Base-by-base conservation (phyloP, 371 early-diverging fungal species). In the Cokeromyces recurvatus region DNA sequence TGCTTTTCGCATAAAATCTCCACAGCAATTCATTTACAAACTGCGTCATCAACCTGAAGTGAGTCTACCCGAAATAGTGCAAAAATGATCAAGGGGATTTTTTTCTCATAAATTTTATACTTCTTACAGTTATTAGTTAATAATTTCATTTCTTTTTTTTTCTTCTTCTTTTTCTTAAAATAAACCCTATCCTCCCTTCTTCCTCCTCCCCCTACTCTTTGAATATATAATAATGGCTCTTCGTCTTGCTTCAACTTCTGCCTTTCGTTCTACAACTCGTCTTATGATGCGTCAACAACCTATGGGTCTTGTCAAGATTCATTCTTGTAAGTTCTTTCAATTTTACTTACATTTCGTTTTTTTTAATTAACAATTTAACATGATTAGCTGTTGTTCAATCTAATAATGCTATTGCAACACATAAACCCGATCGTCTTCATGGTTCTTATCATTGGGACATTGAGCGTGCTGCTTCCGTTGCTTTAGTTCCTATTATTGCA, bases 361-460 rank as follows among this genome's bases (percentile, higher is more conserved):
- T 17, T 32, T 22, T 27, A 23, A 17, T n/a, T n/a, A n/a, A n/a
- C n/a, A n/a, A n/a, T n/a, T n/a, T n/a, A n/a, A n/a, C n/a, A n/a
- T n/a, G n/a, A n/a, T n/a, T n/a, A n/a, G n/a, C n/a, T 53, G 66
- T 62, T 53, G 52, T 53, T 44, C 29, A 61, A 34, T 58, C 62
- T 46, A 46, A 40, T 38, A 58, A 51, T 41, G 41, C 65, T 8
- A 43, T 53, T 24, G 35, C 59, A 19, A 32, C 60, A n/a, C 68
- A 54, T 23, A 57, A 56, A n/a, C 62, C 68, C 34, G 74, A 74
- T 45, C 70, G 74, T 53, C 52, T 69, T 36, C 70, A 69, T 38
- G 74, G 74, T 40, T 74, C 72, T 27, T 53, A 59, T 12, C 95
- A 94, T 77, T 97, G 97, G 97, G 78, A 85, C 75, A 66, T 85